Evolutionary conservation across 257 asterid species (phyloP).

Genomic region (Petunia axillaris): DNA sequence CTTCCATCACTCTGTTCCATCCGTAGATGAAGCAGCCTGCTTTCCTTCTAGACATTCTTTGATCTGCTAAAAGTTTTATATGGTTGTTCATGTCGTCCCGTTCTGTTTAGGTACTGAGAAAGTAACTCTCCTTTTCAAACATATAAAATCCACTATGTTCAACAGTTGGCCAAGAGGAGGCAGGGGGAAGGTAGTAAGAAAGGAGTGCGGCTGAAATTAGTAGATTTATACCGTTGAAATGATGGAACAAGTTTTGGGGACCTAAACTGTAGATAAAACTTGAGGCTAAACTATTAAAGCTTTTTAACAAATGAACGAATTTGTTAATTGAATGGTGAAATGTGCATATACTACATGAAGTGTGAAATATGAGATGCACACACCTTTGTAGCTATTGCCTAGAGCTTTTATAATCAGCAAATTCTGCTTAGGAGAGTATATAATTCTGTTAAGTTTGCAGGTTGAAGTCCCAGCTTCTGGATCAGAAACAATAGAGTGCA

Average conservation of each 20-base stretch:
- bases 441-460: conserved; percentile 39
- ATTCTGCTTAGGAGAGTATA: background rate
- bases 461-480: conserved; percentile 68
- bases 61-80: background rate
- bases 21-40: background rate
- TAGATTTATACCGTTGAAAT: background rate
- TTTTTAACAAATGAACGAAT: background rate
- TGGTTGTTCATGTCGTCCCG: background rate
- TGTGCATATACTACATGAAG: background rate
- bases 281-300: background rate
- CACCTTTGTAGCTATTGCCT: background rate
- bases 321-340: background rate
- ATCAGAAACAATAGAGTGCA: conserved; percentile 86
- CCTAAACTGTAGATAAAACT: background rate
- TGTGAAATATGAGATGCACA: background rate
- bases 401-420: background rate
- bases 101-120: background rate
- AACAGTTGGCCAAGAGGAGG: conserved; percentile 2
- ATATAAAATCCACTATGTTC: background rate
- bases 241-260: background rate
- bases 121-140: background rate
- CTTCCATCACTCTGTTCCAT: background rate
- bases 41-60: background rate
- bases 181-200: background rate
- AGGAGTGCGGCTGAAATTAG: background rate